Evolutionary conservation across 345 rosid genomes (phyloP).

Genomic region (Limnanthes douglasii): DNA sequence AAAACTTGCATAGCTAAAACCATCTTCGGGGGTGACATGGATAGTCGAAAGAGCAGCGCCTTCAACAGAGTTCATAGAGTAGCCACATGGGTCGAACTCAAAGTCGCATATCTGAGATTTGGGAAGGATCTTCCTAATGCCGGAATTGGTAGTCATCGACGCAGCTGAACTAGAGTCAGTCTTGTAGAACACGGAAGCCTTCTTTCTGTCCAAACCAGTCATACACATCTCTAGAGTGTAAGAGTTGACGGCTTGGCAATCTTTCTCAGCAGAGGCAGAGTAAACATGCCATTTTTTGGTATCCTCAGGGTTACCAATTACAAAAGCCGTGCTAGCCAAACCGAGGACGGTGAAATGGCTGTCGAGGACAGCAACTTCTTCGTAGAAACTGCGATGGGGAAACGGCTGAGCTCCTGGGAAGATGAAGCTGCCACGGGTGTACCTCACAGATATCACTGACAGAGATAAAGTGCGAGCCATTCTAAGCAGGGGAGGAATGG

Average conservation of each 20-base stretch:
- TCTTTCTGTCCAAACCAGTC: conserved; percentile 71
- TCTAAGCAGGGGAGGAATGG: conserved; percentile 80
- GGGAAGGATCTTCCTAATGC: conserved; percentile 81
- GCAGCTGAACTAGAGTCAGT: conserved; percentile 27
- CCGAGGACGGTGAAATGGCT: conserved; percentile 42
- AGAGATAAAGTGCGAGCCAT: conserved; percentile 56
- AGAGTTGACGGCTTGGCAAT: conserved; percentile 8
- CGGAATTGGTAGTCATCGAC: conserved; percentile 56
- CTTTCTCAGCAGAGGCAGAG: conserved; percentile 41
- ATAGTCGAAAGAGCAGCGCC: conserved; percentile 66
- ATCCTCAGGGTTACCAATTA: conserved; percentile 49
- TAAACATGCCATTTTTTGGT: conserved; percentile 87
- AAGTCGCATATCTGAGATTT: conserved; percentile 80
- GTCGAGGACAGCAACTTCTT: conserved; percentile 81
- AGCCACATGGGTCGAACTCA: conserved; percentile 93
- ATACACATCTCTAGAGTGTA: conserved; percentile 90
- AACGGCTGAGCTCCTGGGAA: conserved; percentile 72
- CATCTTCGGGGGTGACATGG: conserved; percentile 89
- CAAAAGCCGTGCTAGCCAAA: conserved; percentile 39
- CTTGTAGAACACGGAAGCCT: conserved; percentile 65
- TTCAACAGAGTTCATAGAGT: conserved; percentile 94
- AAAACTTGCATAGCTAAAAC: conserved; percentile 93
- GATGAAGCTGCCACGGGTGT: conserved; percentile 86
- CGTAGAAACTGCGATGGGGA: conserved; percentile 76
- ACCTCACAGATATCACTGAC: conserved; percentile 48